A percentile compares a stretch with the other conserved stretches of the same genome.
These are phyloP conservation scores for Colletotrichum acutatum DNA, from an alignment of 2,329 filamentous ascomycete genomes.

Conservation along the genomic window DNA sequence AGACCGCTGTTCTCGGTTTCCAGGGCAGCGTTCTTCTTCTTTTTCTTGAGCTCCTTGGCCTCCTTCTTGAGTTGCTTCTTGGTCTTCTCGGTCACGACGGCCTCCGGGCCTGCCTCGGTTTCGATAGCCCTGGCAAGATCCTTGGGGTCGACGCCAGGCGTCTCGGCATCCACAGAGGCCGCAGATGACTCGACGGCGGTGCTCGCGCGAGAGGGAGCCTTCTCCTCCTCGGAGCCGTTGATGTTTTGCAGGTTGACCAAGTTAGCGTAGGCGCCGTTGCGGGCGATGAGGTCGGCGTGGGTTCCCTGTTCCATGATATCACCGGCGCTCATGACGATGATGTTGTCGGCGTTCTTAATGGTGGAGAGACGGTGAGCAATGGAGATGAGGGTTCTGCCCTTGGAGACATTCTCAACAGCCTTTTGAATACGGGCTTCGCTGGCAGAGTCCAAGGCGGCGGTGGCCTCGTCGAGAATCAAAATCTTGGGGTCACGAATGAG, in stretches of 20 bases:
- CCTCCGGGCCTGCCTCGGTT: slow-evolving; percentile 41
- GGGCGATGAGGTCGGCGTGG: slow-evolving; percentile 66
- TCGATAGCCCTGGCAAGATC: slow-evolving; percentile 15
- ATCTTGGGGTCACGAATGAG: slow-evolving; percentile 70
- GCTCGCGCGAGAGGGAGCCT: slow-evolving; percentile 44
- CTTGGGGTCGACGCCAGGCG: slow-evolving; percentile 38
- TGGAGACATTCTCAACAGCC: slow-evolving; percentile 55
- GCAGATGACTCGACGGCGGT: slow-evolving; percentile 52
- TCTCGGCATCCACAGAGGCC: slow-evolving; percentile 47
- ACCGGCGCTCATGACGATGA: slow-evolving; percentile 72
- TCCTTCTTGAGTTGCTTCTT: slow-evolving; percentile 44
- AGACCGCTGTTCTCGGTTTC: slow-evolving; percentile 48
- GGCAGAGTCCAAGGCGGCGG: slow-evolving; percentile 59
- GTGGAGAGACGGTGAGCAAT: slow-evolving; percentile 73
- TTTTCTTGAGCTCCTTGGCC: slow-evolving; percentile 45
- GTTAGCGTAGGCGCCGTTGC: slow-evolving; percentile 61
- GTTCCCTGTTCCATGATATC: slow-evolving; percentile 70
- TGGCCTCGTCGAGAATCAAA: slow-evolving; percentile 75
- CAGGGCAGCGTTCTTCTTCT: slow-evolving; percentile 41
- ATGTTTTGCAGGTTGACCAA: slow-evolving; percentile 60
- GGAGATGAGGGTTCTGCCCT: slow-evolving; percentile 69
- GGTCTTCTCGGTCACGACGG: slow-evolving; percentile 52
- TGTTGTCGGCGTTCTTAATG: slow-evolving; percentile 71
- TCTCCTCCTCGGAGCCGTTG: slow-evolving; percentile 44
- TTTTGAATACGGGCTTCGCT: slow-evolving; percentile 60